These are phyloP conservation scores for Suillus discolor DNA, from an alignment of 768 basidiomycete genomes.

Conservation along the genomic window DNA sequence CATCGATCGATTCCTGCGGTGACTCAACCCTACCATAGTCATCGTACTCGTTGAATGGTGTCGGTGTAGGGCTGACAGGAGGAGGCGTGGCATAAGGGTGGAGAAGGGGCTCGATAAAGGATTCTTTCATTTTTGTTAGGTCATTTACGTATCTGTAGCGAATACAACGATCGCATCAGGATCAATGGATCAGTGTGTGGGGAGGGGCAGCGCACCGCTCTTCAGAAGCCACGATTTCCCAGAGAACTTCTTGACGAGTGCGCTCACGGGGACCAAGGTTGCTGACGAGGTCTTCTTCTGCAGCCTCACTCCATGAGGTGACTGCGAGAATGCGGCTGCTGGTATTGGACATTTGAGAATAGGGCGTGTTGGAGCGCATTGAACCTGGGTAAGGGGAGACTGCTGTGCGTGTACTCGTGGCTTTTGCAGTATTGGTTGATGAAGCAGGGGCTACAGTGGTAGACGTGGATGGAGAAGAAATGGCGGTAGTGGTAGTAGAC, in stretches of 20 bases:
- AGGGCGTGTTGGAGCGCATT: conserved; percentile 79
- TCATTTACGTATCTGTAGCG: conserved; percentile 84
- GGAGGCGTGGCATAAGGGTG: conserved; percentile 66
- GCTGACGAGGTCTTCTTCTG: conserved; percentile 91
- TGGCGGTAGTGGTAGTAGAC: conserved; percentile 46
- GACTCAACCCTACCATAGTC: conserved; percentile 66
- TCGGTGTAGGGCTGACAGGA: conserved; percentile 50
- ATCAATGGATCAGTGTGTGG: conserved; percentile 2
- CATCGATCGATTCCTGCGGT: conserved; percentile 69
- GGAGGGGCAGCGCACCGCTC: conserved; percentile 64
- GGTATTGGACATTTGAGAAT: conserved; percentile 74
- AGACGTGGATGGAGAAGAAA: conserved; percentile 57
- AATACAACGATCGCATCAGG: conserved; percentile 5
- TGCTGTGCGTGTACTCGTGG: conserved; percentile 63
- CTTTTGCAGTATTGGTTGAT: conserved; percentile 54
- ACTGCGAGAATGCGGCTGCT: conserved; percentile 77
- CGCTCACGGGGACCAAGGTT: conserved; percentile 93
- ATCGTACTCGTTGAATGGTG: conserved; percentile 66
- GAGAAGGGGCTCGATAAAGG: conserved; percentile 86
- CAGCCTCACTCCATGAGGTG: conserved; percentile 90
- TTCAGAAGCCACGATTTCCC: conserved; percentile 96
- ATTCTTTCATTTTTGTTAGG: conserved; percentile 88
- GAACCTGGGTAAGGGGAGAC: conserved; percentile 70
- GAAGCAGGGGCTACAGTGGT: conserved; percentile 60
- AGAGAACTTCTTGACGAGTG: conserved; percentile 93